Percentiles rank a stretch among this genome's conserved stretches.
These are phyloP conservation scores for Wickerhamiella slavikovae DNA, from an alignment of 805 yeast genomes.

Conservation along the genomic window DNA sequence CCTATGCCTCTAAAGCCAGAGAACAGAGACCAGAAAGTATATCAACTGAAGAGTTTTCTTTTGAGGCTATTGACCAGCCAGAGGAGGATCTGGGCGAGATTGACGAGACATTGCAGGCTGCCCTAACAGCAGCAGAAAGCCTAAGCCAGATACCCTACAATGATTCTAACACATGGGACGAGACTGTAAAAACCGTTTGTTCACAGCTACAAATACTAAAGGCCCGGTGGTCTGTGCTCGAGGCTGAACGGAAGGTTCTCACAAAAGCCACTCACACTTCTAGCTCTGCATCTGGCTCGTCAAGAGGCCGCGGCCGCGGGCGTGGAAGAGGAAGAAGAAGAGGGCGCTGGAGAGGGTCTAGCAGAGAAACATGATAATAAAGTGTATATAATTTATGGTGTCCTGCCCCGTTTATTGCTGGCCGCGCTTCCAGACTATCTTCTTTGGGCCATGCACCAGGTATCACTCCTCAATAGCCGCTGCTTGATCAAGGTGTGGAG, in stretches of 20 bases:
- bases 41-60: too few relatives aligned
- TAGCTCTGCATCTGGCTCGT: neutral
- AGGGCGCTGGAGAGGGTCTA: conserved; percentile 4
- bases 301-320: conserved; percentile 2
- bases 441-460: too few relatives aligned
- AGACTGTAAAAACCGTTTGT: neutral
- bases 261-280: neutral
- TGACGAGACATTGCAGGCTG: conserved; percentile 1
- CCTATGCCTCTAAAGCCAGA: too few relatives aligned
- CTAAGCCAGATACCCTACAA: neutral
- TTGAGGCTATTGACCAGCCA: too few relatives aligned
- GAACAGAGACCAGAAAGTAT: too few relatives aligned
- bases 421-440: too few relatives aligned
- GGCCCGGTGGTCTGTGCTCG: conserved; percentile 1
- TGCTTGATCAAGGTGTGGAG: too few relatives aligned
- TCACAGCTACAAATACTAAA: conserved; percentile 2
- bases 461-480: too few relatives aligned
- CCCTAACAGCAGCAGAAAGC: conserved; percentile 2
- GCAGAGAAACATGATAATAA: too few relatives aligned
- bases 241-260: conserved; percentile 2
- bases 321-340: conserved; percentile 3
- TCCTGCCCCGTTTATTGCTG: too few relatives aligned
- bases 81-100: too few relatives aligned
- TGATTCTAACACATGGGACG: conserved; percentile 1
- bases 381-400: too few relatives aligned